A percentile compares a stretch with the other conserved stretches of the same genome.
Conservation (phyloP, 441 rosid genomes). For the Eruca vesicaria region DNA sequence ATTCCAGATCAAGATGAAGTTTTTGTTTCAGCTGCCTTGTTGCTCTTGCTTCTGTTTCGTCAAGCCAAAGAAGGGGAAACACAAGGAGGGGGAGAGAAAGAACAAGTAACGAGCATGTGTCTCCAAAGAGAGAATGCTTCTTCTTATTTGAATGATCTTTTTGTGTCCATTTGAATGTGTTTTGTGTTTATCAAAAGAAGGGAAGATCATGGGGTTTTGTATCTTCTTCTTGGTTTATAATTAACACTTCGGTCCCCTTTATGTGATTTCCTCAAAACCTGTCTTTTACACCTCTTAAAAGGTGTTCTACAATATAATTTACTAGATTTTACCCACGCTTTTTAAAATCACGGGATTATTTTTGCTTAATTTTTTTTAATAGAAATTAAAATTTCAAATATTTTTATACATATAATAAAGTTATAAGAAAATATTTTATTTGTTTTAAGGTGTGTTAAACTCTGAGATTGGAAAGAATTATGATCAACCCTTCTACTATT, state of each 20-base stretch:
- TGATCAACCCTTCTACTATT: too few species aligned
- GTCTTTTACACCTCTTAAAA: neutral
- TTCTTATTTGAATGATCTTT: constrained; percentile 1
- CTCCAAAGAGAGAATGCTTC: neutral
- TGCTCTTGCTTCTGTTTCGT: constrained; percentile 79
- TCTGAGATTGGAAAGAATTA: too few species aligned
- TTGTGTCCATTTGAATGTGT: constrained; percentile 11
- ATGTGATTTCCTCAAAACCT: neutral
- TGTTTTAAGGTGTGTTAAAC: too few species aligned
- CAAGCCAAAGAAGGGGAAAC: constrained; percentile 54
- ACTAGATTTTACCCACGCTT: too few species aligned
- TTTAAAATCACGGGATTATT: too few species aligned
- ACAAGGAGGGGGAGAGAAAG: constrained; percentile 43
- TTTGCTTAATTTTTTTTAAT: too few species aligned
- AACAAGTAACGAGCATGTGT: constrained; percentile 12
- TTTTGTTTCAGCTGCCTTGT: constrained; percentile 63
- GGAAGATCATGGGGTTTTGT: neutral
- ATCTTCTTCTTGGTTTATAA: neutral
- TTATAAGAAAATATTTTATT: too few species aligned
- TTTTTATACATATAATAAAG: too few species aligned
- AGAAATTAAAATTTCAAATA: too few species aligned
- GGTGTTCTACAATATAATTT: neutral
- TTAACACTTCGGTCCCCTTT: neutral
- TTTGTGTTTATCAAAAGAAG: neutral
- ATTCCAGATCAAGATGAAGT: constrained; percentile 47